Base-by-base conservation (phyloP, 1,284 basidiomycete genomes). In the Ceratobasidium sp. region DNA sequence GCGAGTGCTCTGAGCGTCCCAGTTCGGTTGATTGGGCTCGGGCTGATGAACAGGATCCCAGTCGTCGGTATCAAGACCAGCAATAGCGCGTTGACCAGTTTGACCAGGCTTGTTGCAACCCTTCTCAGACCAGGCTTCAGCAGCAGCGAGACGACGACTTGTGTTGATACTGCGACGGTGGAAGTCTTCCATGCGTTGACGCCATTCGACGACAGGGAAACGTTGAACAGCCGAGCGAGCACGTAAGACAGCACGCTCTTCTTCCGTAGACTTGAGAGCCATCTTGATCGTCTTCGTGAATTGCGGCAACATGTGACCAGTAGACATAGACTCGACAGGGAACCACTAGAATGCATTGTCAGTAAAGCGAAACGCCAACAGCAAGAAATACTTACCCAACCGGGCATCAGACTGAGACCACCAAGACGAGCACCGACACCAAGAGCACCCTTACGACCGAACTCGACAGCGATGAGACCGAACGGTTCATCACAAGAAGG, bases 201-300 rank as follows among this genome's bases (percentile, higher is more conserved):
- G 93, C 95, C 95, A 97, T 84, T 97, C 95, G 56, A 97, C 93
- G 76, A 97, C 95, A 7, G 95, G 95, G 92, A 97, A 97, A 81
- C 95, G 93, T 80, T 97, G 95, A 5, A 97, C 89, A 27, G 95
- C 95, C 48, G 95, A 97, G 62, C 95, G 90, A 50, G 95, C 95
- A 81, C 95, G 93, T 19, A 97, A 87, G 79, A 97, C 90, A 14
- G 95, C 94, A 77, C 95, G 91, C 79, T 97, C 95, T 82, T 97
- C 92, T 79, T 94, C 89, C 0, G 92, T 90, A 7, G 95, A 96
- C 82, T 94, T 97, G 78, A 97, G 86, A 2, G 95, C 95, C 84
- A 96, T 88, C 82, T 96, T 97, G 86, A 97, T 91, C 17, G 95
- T 97, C 84, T 97, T 97, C 24, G 93, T 92, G 77, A 97, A 84